phyloP scores from a whole-genome alignment of 495 filamentous ascomycete genomes.

The Trichocladium antarcticum region DNA sequence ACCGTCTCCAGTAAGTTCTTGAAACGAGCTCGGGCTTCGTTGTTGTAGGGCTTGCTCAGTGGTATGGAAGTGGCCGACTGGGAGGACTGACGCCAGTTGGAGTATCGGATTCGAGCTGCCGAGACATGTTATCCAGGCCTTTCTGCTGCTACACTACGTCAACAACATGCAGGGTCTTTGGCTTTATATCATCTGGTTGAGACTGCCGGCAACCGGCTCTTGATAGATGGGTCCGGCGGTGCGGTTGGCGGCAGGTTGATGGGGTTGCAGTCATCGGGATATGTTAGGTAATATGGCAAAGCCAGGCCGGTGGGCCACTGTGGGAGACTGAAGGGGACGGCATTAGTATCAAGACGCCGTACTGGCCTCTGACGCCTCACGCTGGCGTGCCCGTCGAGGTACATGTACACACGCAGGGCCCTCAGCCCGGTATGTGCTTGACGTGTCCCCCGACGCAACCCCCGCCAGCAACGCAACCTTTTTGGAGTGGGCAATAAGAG shows the following conservation, averaged over 20 bases:
- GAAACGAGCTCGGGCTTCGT: not conserved
- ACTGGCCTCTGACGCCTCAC: conserved; percentile 17
- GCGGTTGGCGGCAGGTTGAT: conserved; percentile 3
- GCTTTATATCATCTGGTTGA: conserved; percentile 6
- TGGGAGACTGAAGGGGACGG: conserved; percentile 18
- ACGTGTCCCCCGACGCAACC: too few relatives aligned
- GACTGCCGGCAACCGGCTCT: conserved; percentile 13
- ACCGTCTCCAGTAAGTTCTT: not conserved
- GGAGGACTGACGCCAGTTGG: not conserved
- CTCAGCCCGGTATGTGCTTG: too few relatives aligned
- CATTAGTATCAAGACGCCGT: conserved; percentile 21
- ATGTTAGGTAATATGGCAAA: conserved; percentile 30
- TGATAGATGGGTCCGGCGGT: conserved; percentile 12
- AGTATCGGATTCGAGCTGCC: too few relatives aligned
- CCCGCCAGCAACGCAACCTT: too few relatives aligned
- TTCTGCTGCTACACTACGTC: not conserved
- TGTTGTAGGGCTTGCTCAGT: not conserved
- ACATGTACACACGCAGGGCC: too few relatives aligned
- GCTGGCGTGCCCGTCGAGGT: too few relatives aligned
- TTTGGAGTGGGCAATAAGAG: too few relatives aligned
- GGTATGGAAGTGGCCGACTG: not conserved
- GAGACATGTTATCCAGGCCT: too few relatives aligned
- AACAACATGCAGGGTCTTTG: not conserved
- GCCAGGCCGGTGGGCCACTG: conserved; percentile 26
- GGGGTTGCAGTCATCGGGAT: conserved; percentile 20